Evolutionary conservation across 805 yeast genomes (phyloP).

Genomic region (Saccharomycopsis fibuligera): DNA sequence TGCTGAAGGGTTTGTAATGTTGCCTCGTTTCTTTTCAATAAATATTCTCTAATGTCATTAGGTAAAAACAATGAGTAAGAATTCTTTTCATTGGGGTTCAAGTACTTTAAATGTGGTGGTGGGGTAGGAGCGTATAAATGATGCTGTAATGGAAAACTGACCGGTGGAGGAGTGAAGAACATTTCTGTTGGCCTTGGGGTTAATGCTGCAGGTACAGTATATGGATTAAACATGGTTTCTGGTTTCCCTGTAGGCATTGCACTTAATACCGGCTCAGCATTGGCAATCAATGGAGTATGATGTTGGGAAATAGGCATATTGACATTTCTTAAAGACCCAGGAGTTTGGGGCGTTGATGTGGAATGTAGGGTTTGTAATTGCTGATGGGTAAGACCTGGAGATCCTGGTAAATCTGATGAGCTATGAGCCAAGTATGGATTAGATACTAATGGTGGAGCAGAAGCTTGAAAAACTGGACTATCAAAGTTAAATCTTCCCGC

Average conservation of each 20-base stretch:
- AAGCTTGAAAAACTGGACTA: conserved; percentile 40
- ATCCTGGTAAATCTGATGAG: too few relatives aligned
- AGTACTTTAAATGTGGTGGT: conserved; percentile 56
- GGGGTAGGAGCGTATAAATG: conserved; percentile 89
- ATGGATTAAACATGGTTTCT: conserved; percentile 1
- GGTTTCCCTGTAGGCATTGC: too few relatives aligned
- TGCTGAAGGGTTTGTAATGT: conserved; percentile 61
- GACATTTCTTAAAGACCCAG: too few relatives aligned
- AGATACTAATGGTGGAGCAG: too few relatives aligned
- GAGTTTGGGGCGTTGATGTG: too few relatives aligned
- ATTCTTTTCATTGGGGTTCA: conserved; percentile 66
- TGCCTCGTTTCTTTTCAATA: conserved; percentile 74
- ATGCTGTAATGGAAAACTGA: conserved; percentile 53
- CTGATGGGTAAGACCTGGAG: too few relatives aligned
- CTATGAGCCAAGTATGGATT: too few relatives aligned
- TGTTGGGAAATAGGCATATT: too few relatives aligned
- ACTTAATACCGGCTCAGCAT: too few relatives aligned
- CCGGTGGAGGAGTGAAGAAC: conserved; percentile 13
- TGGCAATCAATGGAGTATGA: too few relatives aligned
- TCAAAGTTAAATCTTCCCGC: conserved; percentile 33
- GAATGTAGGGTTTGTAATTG: too few relatives aligned
- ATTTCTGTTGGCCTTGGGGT: conserved; percentile 19
- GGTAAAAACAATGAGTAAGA: conserved; percentile 67
- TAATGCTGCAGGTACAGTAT: too few relatives aligned
- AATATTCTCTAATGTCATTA: conserved; percentile 59